Evolutionary conservation across 2,329 filamentous ascomycete species (phyloP), one percentile per base, ranked within the genome.

Genomic region (Sphaerostilbella broomeana): DNA sequence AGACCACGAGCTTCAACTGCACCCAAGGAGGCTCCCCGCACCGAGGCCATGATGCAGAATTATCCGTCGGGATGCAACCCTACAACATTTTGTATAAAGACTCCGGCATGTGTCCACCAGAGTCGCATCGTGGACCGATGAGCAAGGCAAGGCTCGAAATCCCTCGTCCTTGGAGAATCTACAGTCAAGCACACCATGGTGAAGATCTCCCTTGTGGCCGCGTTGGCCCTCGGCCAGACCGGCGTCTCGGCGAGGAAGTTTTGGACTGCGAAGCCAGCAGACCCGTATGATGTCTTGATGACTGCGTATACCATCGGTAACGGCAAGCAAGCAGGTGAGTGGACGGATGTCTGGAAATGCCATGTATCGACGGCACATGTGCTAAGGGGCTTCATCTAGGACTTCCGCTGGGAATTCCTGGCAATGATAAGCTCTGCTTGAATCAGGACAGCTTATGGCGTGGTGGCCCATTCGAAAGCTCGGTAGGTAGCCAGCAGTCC

Each of bases 371-470:
- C n/a, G n/a, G n/a, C n/a, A n/a, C n/a, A n/a, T n/a, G n/a, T n/a
- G n/a, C n/a, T n/a, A n/a, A n/a, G n/a, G n/a, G n/a, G n/a, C n/a
- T n/a, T 5, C n/a, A 4, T 8, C 4, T 13, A 12, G 12, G 18
- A 15, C 61, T 72, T 20, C 59, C 66, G 0, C 67, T 67, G 39
- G 69, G 70, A 0, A 44, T 54, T 12, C 59, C 68, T 0, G 63
- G 64, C 3, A 45, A 53, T 2, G 69, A 72, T 34, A 63, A 59
- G 17, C 37, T 72, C 5, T 61, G 57, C 15, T 40, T 73, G 25
- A 74, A 74, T 35, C 47, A 70, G 13, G 70, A 75, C 41, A 67
- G 59, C 2, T 47, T 74, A 2, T 74, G 69, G 70, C 65, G 64
- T 2, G 69, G 68, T 3, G 70, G 70, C 0, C 69, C 69, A 0